Evolutionary conservation across 78 protist genomes (phyloP), one percentile per base, ranked within the genome.

Genomic region (Dictyostelium discoideum): DNA sequence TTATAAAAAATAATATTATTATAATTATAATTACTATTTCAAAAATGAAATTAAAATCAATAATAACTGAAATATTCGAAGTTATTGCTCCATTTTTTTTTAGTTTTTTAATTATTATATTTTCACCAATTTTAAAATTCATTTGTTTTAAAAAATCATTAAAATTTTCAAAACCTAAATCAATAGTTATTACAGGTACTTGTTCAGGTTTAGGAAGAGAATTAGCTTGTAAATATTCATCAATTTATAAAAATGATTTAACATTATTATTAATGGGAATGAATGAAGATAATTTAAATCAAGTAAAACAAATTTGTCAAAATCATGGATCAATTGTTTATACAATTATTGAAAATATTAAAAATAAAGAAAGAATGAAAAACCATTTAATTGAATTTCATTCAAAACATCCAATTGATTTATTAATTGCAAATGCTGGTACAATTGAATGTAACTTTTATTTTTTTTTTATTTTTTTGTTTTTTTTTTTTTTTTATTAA

Each of bases 361-460:
- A 80, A 14, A 57, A 85, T 26, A 32, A 11, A 42, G 67, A 85
- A 24, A 8, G 7, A 72, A 29, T 72, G 29, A 26, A 20, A 5
- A 32, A 85, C 1, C 46, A 63, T 1, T 6, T 85, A 13, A 6
- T n/a, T 5, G 69, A 85, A 11, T 42, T 42, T 18, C 82, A 85
- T 26, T 14, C 8, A 8, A 67, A 29, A 40, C 16, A 18, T 26
- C 92, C 79, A 48, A 29, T 85, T 54, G 92, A 85, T 42, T 42
- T 85, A 57, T 48, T 85, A 24, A 72, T 72, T 85, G 92, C 92
- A 1, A 85, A 85, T 69, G 92, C 92, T n/a, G 92, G 83, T 65
- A 14, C 42, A 8, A 67, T 10, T 16, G 89, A 85, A 37, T 74
- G 44, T 32, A 29, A 29, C 13, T 74, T 74, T 9, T 3, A 0